Evolutionary conservation across 2,329 filamentous ascomycete species (phyloP).

Genomic region (Neonectria faginata): DNA sequence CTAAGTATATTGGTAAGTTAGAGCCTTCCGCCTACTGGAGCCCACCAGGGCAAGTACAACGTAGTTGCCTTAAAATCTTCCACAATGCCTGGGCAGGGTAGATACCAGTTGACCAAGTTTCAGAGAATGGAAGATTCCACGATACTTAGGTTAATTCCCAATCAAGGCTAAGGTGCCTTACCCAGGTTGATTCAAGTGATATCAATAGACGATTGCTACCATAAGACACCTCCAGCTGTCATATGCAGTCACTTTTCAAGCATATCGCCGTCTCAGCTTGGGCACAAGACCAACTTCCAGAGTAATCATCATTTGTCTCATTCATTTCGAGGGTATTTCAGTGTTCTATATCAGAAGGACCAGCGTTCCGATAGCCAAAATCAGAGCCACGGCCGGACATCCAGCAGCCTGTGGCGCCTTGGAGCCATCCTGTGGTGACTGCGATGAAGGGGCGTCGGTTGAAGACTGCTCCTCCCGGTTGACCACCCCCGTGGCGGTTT

Average conservation of each 20-base stretch:
- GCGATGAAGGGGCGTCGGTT: conserved; percentile 10
- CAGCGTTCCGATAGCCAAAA: conserved; percentile 19
- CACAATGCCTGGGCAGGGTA: not conserved
- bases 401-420: conserved; percentile 11
- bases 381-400: conserved; percentile 16
- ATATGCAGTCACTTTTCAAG: no score
- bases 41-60: not conserved
- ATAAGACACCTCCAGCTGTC: no score
- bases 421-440: conserved; percentile 10
- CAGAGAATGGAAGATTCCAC: not conserved
- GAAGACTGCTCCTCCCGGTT: conserved; percentile 5
- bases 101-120: not conserved
- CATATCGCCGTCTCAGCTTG: not conserved
- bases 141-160: no score
- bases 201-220: no score
- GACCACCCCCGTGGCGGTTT: not conserved
- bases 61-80: not conserved
- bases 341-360: conserved; percentile 16
- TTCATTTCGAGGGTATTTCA: not conserved
- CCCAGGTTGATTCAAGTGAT: no score
- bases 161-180: no score
- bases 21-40: not conserved
- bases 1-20: no score
- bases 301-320: not conserved
- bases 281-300: not conserved